Evolutionary conservation across 495 filamentous ascomycete species (phyloP).

Genomic region (Penicillium ochrochloron): DNA sequence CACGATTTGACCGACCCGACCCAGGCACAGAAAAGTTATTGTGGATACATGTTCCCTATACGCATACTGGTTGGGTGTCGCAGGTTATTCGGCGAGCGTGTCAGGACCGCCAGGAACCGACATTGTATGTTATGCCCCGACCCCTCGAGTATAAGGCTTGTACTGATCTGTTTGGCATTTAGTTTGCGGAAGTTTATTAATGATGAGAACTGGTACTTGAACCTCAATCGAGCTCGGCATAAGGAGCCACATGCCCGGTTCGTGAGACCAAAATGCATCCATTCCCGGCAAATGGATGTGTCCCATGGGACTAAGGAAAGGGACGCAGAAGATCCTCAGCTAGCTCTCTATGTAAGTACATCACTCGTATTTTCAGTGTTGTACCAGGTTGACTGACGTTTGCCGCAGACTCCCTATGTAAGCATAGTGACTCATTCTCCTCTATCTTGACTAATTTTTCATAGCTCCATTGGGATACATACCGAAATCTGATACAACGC

Average conservation of each 20-base stretch:
- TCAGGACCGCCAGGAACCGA: constrained; percentile 34
- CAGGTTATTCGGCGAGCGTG: constrained; percentile 29
- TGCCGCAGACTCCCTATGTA: constrained; percentile 32
- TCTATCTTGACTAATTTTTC: constrained; percentile 23
- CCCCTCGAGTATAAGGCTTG: not conserved
- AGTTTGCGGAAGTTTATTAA: constrained; percentile 58
- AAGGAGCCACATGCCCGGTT: constrained; percentile 52
- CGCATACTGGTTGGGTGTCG: constrained; percentile 68
- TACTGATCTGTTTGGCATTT: constrained; percentile 2
- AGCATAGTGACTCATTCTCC: not conserved
- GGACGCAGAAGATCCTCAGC: constrained; percentile 37
- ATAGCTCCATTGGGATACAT: constrained; percentile 72
- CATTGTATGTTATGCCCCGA: constrained; percentile 26
- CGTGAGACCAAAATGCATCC: constrained; percentile 45
- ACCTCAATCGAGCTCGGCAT: constrained; percentile 53
- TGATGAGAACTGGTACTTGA: constrained; percentile 49
- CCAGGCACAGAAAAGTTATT: constrained; percentile 55
- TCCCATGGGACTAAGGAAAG: constrained; percentile 28
- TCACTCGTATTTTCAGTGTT: not conserved
- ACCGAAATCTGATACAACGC: constrained; percentile 60
- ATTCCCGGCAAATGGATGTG: constrained; percentile 38
- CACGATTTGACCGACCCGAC: constrained; percentile 47
- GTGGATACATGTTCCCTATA: constrained; percentile 72
- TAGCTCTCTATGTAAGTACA: constrained; percentile 47
- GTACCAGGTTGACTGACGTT: not conserved